A percentile compares a stretch with the other conserved stretches of the same genome.
Conservation (phyloP, 2,329 filamentous ascomycete species). For the Hansfordia pulvinata region DNA sequence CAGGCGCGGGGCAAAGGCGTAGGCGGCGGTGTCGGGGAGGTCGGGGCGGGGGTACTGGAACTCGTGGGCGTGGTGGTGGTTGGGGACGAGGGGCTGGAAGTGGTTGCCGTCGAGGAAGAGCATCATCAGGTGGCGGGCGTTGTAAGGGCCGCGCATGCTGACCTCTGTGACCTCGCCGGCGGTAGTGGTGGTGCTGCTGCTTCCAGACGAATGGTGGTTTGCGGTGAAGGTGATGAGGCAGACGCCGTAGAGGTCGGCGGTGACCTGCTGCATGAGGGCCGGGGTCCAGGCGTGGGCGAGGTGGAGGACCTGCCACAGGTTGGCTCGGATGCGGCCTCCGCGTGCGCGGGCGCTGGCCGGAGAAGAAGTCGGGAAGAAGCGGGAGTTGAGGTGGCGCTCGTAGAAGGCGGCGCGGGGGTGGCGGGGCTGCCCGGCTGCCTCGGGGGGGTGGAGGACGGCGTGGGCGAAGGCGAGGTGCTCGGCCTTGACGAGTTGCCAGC, state of each 20-base stretch:
- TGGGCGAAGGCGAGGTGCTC: conserved; percentile 17
- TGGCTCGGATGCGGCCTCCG: conserved; percentile 8
- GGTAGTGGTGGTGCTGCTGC: too few species aligned
- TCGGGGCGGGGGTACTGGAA: conserved; percentile 19
- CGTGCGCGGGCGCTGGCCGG: too few species aligned
- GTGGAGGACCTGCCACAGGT: conserved; percentile 17
- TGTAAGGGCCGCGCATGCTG: conserved; percentile 16
- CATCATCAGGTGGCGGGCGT: conserved; percentile 18
- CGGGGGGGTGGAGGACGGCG: conserved; percentile 9
- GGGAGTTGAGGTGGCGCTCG: conserved; percentile 8
- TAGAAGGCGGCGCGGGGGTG: conserved; percentile 16
- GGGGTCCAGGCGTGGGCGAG: conserved; percentile 15
- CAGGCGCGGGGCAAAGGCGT: conserved; percentile 8
- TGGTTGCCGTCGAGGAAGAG: conserved; percentile 12
- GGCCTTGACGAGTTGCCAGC: conserved; percentile 18
- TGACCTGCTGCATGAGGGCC: conserved; percentile 15
- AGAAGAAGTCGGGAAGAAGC: conserved; percentile 7
- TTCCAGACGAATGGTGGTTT: too few species aligned
- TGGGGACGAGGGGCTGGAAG: conserved; percentile 19
- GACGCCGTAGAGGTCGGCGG: conserved; percentile 19
- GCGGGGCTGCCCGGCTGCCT: too few species aligned
- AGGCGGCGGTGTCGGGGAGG: conserved; percentile 8
- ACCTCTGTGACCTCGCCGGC: conserved; percentile 10
- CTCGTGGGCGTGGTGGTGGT: conserved; percentile 16
- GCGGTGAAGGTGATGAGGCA: conserved; percentile 17